Conservation (phyloP, 495 filamentous ascomycete species). For the Lasiosphaeris hirsuta region DNA sequence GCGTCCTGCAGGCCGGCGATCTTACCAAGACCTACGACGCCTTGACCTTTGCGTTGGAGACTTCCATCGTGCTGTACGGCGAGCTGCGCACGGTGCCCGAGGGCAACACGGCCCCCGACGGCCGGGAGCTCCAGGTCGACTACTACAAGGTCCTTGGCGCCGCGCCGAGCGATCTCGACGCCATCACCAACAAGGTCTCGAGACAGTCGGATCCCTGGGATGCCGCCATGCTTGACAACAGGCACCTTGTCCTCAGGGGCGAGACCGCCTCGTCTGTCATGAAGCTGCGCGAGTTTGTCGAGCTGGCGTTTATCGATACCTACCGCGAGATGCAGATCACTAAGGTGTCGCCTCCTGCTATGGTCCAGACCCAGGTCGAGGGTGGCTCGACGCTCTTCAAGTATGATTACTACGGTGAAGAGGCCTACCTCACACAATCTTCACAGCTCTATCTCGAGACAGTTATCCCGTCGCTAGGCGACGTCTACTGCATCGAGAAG, state of each 20-base stretch:
- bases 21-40: conserved; percentile 92
- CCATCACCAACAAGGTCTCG: conserved; percentile 88
- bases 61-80: conserved; percentile 80
- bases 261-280: conserved; percentile 84
- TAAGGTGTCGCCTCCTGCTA: conserved; percentile 89
- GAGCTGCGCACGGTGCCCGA: conserved; percentile 82
- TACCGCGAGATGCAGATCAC: conserved; percentile 75
- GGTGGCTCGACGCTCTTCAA: conserved; percentile 92
- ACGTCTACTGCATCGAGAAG: conserved; percentile 96
- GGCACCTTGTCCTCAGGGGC: conserved; percentile 88
- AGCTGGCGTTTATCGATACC: conserved; percentile 76
- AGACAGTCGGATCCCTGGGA: conserved; percentile 67
- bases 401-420: conserved; percentile 91
- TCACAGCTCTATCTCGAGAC: conserved; percentile 98
- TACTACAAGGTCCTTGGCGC: conserved; percentile 84
- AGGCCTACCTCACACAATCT: conserved; percentile 93
- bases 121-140: conserved; percentile 92
- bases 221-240: conserved; percentile 78
- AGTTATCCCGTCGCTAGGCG: conserved; percentile 80
- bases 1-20: conserved; percentile 70
- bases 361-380: conserved; percentile 99
- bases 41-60: conserved; percentile 82
- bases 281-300: conserved; percentile 82
- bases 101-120: conserved; percentile 75
- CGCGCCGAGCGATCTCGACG: conserved; percentile 78